Evolutionary conservation across 2,329 filamentous ascomycete species (phyloP).

Genomic region (Epichloe sp.): DNA sequence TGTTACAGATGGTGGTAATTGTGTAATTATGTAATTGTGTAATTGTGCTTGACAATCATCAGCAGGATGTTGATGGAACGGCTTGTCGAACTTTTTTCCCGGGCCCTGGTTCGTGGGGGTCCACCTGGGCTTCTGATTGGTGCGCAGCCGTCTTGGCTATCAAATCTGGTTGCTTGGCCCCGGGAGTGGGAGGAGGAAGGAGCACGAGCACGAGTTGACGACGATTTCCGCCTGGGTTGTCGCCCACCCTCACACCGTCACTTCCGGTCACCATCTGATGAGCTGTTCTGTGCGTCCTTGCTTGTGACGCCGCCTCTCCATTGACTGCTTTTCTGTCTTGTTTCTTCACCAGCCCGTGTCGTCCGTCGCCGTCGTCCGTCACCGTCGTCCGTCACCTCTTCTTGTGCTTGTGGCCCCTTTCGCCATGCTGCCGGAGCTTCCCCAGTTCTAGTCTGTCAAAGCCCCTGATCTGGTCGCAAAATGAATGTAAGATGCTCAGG

Average conservation of each 20-base stretch:
- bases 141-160: neutral
- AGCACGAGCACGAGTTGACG: too few relatives aligned
- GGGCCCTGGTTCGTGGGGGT: constrained; percentile 12
- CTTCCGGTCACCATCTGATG: too few relatives aligned
- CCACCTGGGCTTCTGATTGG: constrained; percentile 15
- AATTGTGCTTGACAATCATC: too few relatives aligned
- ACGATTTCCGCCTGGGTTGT: too few relatives aligned
- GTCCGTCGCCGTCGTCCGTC: neutral
- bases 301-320: constrained; percentile 3
- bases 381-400: neutral
- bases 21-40: neutral
- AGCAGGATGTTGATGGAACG: too few relatives aligned
- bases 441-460: constrained; percentile 10
- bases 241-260: too few relatives aligned
- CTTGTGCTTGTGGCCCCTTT: neutral
- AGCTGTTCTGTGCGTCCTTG: neutral
- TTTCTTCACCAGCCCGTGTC: neutral
- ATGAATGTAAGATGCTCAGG: constrained; percentile 23
- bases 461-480: constrained; percentile 18
- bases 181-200: too few relatives aligned
- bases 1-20: neutral
- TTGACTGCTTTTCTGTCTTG: neutral
- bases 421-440: constrained; percentile 11
- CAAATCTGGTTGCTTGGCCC: too few relatives aligned
- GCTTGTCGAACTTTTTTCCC: constrained; percentile 14